Conservation (phyloP, 2,329 filamentous ascomycete genomes). For the Pseudogymnoascus sp. region DNA sequence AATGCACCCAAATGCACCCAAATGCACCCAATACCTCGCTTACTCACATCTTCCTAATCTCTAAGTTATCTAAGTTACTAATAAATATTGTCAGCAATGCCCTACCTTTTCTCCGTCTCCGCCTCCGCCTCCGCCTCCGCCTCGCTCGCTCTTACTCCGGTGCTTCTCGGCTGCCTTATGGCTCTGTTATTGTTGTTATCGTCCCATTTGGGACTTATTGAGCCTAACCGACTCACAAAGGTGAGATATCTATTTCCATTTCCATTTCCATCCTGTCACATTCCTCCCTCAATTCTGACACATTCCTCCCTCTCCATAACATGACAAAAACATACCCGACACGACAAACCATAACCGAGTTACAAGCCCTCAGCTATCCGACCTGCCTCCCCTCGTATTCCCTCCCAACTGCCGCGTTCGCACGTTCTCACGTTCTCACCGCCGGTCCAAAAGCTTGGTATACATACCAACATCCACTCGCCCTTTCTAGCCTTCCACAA, state of each 20-base stretch:
- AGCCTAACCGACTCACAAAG: neutral
- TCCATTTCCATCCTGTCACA: too few relatives aligned
- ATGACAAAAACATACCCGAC: neutral
- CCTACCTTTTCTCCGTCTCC: neutral
- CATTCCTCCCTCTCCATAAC: neutral
- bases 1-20: neutral
- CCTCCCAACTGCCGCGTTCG: neutral
- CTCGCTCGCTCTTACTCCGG: neutral
- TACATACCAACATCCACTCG: neutral
- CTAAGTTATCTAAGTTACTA: too few relatives aligned
- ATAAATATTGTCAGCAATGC: neutral
- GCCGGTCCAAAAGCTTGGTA: neutral
- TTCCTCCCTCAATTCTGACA: neutral
- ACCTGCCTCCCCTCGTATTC: neutral
- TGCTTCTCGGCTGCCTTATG: neutral
- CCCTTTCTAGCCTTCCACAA: neutral
- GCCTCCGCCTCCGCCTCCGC: neutral
- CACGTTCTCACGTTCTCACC: neutral
- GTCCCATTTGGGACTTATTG: neutral
- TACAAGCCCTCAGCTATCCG: neutral
- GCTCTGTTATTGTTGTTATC: neutral
- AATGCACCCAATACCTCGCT: neutral
- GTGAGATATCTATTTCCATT: neutral
- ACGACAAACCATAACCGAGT: neutral
- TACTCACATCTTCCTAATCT: neutral